phyloP scores from a whole-genome alignment of 345 rosid species.

The Raphanus sativus region DNA sequence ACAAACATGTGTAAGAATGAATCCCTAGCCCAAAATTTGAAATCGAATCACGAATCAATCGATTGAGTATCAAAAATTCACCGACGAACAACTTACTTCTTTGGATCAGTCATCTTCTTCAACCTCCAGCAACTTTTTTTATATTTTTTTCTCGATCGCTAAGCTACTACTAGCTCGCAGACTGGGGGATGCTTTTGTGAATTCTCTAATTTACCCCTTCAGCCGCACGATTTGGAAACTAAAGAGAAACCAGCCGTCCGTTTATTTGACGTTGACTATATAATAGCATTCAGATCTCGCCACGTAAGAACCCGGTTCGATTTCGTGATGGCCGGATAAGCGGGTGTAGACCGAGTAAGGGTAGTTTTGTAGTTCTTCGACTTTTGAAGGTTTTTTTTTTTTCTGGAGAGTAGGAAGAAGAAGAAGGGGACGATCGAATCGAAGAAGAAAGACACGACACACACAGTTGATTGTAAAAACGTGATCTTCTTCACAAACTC shows the following conservation, averaged over 20 bases:
- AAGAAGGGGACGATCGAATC: conserved; percentile 29
- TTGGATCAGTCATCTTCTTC: conserved; percentile 37
- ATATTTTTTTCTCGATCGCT: no score
- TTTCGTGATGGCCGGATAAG: background rate
- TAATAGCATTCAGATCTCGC: conserved; percentile 16
- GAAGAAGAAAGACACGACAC: background rate
- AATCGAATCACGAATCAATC: background rate
- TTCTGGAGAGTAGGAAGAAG: background rate
- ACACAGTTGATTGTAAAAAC: background rate
- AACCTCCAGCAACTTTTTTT: conserved; percentile 5
- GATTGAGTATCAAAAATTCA: background rate
- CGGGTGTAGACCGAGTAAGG: conserved; percentile 27
- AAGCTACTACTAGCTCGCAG: no score
- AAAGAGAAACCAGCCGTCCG: no score
- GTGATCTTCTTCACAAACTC: conserved; percentile 15
- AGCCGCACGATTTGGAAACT: no score
- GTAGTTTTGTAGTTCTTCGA: conserved; percentile 16
- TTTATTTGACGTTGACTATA: no score
- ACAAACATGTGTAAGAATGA: conserved; percentile 7
- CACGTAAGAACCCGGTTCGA: conserved; percentile 2
- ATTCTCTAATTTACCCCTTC: conserved; percentile 12
- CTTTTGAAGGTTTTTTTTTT: conserved; percentile 20
- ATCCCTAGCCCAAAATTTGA: conserved; percentile 28
- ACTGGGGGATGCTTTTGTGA: background rate
- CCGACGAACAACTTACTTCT: conserved; percentile 10